Evolutionary conservation across 768 basidiomycete genomes (phyloP).

Genomic region (Naganishia vishniacii): DNA sequence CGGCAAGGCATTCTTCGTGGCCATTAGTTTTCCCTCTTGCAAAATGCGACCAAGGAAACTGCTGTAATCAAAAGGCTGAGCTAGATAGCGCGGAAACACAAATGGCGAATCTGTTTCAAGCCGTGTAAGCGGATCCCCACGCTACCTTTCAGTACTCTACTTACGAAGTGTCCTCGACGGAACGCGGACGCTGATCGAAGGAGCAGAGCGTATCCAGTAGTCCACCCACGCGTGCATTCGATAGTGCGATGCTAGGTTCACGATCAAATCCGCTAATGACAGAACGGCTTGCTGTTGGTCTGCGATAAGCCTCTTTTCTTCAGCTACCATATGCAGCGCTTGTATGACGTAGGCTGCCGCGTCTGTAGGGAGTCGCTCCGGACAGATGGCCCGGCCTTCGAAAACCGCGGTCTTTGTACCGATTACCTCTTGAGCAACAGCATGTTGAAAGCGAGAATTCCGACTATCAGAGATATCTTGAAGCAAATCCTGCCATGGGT

Average conservation of each 20-base stretch:
- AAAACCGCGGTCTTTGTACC: too few species aligned
- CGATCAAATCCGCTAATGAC: slow-evolving; percentile 28
- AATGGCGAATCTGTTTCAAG: background rate
- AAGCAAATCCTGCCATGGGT: slow-evolving; percentile 2
- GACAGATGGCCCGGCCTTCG: background rate
- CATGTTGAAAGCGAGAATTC: background rate
- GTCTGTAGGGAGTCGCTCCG: background rate
- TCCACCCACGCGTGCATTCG: slow-evolving; percentile 83
- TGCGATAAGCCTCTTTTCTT: slow-evolving; percentile 37
- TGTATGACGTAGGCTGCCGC: slow-evolving; percentile 53
- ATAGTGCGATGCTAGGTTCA: slow-evolving; percentile 35
- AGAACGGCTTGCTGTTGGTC: slow-evolving; percentile 11
- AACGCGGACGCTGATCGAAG: slow-evolving; percentile 50
- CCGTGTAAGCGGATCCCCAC: slow-evolving; percentile 40
- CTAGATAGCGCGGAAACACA: background rate
- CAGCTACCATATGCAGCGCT: slow-evolving; percentile 73
- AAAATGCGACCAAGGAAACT: background rate
- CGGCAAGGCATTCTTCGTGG: background rate
- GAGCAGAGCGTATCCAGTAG: slow-evolving; percentile 80
- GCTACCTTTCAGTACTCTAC: background rate
- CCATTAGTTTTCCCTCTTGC: background rate
- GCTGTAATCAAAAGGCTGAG: slow-evolving; percentile 1
- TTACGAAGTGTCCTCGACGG: slow-evolving; percentile 15
- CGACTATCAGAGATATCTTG: background rate
- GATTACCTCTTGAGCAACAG: background rate